Evolutionary conservation across 345 rosid genomes (phyloP).

Genomic region (Hibiscus trionum): DNA sequence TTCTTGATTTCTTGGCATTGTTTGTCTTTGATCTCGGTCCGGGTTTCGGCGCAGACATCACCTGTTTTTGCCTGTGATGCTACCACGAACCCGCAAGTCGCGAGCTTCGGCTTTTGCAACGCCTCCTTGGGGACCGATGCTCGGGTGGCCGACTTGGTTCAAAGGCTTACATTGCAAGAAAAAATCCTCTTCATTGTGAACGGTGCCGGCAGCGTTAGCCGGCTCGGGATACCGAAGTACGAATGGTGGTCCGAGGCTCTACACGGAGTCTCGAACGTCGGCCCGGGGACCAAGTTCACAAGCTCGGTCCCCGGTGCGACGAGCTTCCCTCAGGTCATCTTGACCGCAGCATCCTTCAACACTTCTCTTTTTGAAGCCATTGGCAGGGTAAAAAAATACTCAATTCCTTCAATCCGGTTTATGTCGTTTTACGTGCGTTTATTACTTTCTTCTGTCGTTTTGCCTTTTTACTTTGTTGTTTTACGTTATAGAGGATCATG

Average conservation of each 20-base stretch:
- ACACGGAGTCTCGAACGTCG: conserved; percentile 84
- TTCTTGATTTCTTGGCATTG: conserved; percentile 5
- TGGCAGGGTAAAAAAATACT: conserved; percentile 51
- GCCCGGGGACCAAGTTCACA: conserved; percentile 65
- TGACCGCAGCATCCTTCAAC: conserved; percentile 90
- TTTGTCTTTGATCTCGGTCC: neutral
- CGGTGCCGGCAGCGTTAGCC: conserved; percentile 44
- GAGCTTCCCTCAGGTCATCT: conserved; percentile 89
- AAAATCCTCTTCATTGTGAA: conserved; percentile 52
- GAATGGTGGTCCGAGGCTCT: conserved; percentile 99
- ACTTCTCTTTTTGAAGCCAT: conserved; percentile 69
- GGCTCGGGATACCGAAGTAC: conserved; percentile 77
- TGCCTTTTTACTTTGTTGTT: neutral
- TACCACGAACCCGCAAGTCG: conserved; percentile 34
- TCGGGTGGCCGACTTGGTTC: conserved; percentile 72
- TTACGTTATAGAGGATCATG: neutral
- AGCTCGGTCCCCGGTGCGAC: conserved; percentile 75
- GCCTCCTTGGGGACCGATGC: conserved; percentile 23
- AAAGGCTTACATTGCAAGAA: conserved; percentile 70
- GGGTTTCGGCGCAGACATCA: conserved; percentile 33
- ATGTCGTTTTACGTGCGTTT: neutral
- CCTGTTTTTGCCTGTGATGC: conserved; percentile 79
- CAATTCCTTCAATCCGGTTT: neutral
- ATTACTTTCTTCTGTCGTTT: neutral
- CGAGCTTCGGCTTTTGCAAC: conserved; percentile 54